Base-by-base conservation (phyloP, 2,329 filamentous ascomycete genomes). In the Aspergillus aculeatus region DNA sequence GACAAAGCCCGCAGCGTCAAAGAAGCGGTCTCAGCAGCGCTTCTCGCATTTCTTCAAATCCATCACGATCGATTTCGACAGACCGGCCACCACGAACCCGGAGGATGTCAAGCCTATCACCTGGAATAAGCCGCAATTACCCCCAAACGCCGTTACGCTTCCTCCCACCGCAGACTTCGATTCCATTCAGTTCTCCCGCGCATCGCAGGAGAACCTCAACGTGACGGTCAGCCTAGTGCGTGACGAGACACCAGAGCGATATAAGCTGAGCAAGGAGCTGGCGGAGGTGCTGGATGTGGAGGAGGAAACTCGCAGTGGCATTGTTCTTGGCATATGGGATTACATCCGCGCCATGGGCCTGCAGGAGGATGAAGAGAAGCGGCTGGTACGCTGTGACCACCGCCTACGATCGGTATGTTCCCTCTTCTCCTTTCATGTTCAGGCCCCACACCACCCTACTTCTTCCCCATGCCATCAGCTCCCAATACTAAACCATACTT, bases 351-450 rank as follows among this genome's bases (percentile, higher is more conserved):
- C 90, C 21, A 90, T 91, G 81, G 88, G 89, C 19, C 81, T 99
- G 50, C 92, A 96, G 74, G 94, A 97, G 73, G 93, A 96, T 65
- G 94, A 98, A 61, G 95, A 99, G 73, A 95, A 95, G 80, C 86
- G 95, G 62, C 90, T 90, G 62, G 94, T 99, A 68, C 89, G 91
- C 44, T 98, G 95, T 71, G 94, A 99, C 71, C 89, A 93, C 48
- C 83, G 88, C 50, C 76, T 99, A 55, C 89, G 85, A 78, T 86
- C 86, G 76, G 92, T 96, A 78, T 71, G 85, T 75, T 38, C 4
- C 16, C 38, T 19, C 16, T 16, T 16, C 14, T 44, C 16, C 12
- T 35, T 44, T 16, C 38, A 16, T 44, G 4, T 35, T 35, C 32
- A 4, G 4, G 32, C 14, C 14, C 14, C 10, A 4, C 41, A 19